phyloP scores from a whole-genome alignment of 306 rosid genomes.

The Vigna mungo region DNA sequence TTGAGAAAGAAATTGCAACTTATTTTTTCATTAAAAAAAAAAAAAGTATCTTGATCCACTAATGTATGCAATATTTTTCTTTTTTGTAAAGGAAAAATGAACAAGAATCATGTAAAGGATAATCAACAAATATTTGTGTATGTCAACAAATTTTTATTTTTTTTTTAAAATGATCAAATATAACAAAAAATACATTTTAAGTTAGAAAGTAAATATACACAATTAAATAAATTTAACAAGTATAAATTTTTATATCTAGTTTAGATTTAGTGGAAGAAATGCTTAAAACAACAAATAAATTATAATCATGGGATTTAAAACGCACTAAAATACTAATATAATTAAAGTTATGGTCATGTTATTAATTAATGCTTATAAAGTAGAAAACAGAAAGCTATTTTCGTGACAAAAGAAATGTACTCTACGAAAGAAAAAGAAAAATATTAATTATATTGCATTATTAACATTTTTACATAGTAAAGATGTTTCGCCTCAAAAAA shows the following conservation, averaged over 20 bases:
- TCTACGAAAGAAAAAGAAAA: too few species aligned
- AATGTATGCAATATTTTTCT: too few species aligned
- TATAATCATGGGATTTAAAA: neutral
- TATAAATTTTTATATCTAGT: neutral
- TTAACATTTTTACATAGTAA: too few species aligned
- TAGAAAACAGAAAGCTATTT: too few species aligned
- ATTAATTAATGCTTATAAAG: too few species aligned
- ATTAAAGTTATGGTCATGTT: neutral
- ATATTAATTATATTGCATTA: too few species aligned
- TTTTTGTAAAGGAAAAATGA: too few species aligned
- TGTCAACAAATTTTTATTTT: neutral
- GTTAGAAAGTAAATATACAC: neutral
- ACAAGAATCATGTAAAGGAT: neutral
- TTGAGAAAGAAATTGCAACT: neutral
- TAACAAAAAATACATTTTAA: neutral
- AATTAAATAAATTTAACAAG: neutral
- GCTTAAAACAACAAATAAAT: neutral
- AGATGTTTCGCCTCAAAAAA: too few species aligned
- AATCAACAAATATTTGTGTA: neutral
- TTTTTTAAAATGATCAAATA: neutral
- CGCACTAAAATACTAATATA: neutral
- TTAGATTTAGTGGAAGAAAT: neutral
- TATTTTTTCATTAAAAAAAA: neutral
- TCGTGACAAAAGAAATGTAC: too few species aligned
- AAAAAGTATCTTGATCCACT: too few species aligned